These are phyloP conservation scores for Pseudognaphalium luteoalbum DNA, from an alignment of 129 eudicot genomes.

Conservation along the genomic window DNA sequence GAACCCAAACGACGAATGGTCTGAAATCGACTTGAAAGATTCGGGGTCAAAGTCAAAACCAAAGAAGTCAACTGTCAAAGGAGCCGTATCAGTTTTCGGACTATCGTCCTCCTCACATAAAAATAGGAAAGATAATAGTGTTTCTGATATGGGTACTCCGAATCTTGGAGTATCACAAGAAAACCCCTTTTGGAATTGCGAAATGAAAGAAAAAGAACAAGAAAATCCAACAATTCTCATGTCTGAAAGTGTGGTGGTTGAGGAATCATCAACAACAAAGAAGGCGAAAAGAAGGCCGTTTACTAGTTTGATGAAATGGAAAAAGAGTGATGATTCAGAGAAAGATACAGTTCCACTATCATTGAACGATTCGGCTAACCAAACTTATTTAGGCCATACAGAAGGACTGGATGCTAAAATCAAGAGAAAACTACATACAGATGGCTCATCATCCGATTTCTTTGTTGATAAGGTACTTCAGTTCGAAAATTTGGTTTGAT, in stretches of 20 bases:
- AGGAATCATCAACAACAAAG: conserved; percentile 38
- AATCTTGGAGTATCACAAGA: conserved; percentile 60
- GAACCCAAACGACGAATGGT: conserved; percentile 63
- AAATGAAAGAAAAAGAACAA: conserved; percentile 46
- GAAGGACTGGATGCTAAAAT: conserved; percentile 57
- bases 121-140: conserved; percentile 43
- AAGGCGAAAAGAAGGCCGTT: conserved; percentile 61
- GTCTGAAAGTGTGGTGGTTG: conserved; percentile 57
- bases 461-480: conserved; percentile 63
- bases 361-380: conserved; percentile 47
- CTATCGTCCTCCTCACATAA: conserved; percentile 54
- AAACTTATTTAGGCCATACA: conserved; percentile 29
- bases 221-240: conserved; percentile 68
- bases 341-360: conserved; percentile 79
- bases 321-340: conserved; percentile 65
- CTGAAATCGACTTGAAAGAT: conserved; percentile 76
- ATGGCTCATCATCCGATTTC: conserved; percentile 68
- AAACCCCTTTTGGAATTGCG: conserved; percentile 78
- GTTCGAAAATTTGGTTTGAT: background rate
- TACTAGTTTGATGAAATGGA: conserved; percentile 81
- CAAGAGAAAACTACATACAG: conserved; percentile 59
- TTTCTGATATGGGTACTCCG: conserved; percentile 31
- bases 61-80: conserved; percentile 54
- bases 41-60: conserved; percentile 51
- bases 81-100: conserved; percentile 54